Base-by-base conservation (phyloP, 805 yeast genomes). In the Candida palmyrensis region DNA sequence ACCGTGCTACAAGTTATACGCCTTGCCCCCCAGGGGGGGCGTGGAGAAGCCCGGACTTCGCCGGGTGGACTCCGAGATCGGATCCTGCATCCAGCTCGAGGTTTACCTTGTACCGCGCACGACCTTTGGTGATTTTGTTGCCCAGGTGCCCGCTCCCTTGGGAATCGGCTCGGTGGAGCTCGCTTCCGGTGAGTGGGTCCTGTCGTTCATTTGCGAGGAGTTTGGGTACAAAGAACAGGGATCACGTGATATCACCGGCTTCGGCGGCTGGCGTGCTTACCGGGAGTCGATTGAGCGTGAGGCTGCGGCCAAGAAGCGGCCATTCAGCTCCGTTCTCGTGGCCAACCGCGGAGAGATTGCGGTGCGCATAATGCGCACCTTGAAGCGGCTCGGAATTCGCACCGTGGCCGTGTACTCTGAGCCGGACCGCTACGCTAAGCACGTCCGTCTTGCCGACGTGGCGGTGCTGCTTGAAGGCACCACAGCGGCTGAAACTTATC, bases 291-390 rank as follows among this genome's bases (percentile, higher is more conserved):
- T 62, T 23, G 44, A 44, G 15, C 48, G 48, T 14, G 49, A 51
- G 25, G 37, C 20, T 3, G 39, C 45, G 12, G 40, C 30, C 27
- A 50, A 49, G 36, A 76, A 74, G 48, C n/a, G n/a, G n/a, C 92
- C 94, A 1, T 87, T 88, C 61, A 68, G 78, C 14, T 73, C 82
- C 8, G 96, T 90, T n/a, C 71, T 90, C 36, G 92, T 90, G 35
- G 97, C 97, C 25, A 90, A 90, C 67, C 77, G 98, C 63, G 97
- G 97, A 56, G 98, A 90, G 62, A 90, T 90, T 49, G 97, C 98
- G 2, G 97, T 89, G 19, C 71, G 98, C 51, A 87, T 92, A 47
- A 87, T 90, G 51, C 82, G 75, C 53, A 89, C 98, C 13, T 68
- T 90, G 53, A 85, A 84, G 58, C 82, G 81, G 56, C 56, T 92